These are phyloP conservation scores for Erysiphe pulchra DNA, from an alignment of 2,329 filamentous ascomycete species.

Conservation along the genomic window DNA sequence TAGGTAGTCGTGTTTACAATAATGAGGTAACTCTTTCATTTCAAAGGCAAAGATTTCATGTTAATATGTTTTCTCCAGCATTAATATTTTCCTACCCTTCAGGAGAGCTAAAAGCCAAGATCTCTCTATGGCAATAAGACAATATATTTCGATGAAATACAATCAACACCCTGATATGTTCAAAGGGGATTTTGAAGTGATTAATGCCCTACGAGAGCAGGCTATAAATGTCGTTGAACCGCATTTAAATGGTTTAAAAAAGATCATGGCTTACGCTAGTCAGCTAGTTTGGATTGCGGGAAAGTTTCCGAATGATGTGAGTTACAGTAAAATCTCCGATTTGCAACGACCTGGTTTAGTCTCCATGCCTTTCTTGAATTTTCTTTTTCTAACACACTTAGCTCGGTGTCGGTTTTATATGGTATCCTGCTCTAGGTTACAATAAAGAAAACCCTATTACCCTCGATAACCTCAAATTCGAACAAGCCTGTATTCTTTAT, in stretches of 20 bases:
- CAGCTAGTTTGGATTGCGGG: conserved; percentile 82
- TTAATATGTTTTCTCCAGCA: conserved; percentile 5
- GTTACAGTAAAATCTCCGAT: conserved; percentile 8
- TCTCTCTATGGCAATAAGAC: conserved; percentile 59
- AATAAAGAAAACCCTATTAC: conserved; percentile 50
- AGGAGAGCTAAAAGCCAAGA: conserved; percentile 59
- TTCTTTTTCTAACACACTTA: conserved; percentile 14
- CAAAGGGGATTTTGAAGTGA: conserved; percentile 59
- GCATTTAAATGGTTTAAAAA: conserved; percentile 62
- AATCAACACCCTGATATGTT: conserved; percentile 98
- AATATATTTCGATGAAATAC: conserved; percentile 96
- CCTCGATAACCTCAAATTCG: conserved; percentile 45
- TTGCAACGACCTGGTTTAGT: neutral
- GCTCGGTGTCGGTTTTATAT: conserved; percentile 87
- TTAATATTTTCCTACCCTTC: conserved; percentile 33
- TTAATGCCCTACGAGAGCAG: conserved; percentile 60
- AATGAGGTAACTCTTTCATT: no score
- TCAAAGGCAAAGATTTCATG: no score
- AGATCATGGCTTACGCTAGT: conserved; percentile 74
- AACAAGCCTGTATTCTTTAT: conserved; percentile 78
- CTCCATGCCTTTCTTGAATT: neutral
- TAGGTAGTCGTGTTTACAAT: no score
- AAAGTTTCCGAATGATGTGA: conserved; percentile 86
- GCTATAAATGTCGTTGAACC: conserved; percentile 78
- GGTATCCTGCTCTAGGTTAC: conserved; percentile 86